These are phyloP conservation scores for Ammopiptanthus mongolicus DNA, from an alignment of 306 rosid genomes.

Conservation along the genomic window DNA sequence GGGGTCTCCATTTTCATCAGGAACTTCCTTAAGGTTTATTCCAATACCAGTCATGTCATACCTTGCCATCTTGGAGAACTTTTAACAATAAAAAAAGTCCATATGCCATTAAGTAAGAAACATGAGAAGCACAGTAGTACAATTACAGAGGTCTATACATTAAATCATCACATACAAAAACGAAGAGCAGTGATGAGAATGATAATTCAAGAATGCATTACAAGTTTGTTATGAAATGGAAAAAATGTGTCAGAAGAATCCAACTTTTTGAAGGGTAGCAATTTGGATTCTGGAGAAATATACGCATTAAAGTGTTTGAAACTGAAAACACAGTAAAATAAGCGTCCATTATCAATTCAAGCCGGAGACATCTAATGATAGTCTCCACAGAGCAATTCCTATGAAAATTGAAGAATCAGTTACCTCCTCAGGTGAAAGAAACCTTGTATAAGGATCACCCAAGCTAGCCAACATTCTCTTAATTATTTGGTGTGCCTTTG, in stretches of 20 bases:
- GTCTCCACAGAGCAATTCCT: background rate
- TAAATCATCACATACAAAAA: background rate
- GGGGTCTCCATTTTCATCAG: constrained; percentile 59
- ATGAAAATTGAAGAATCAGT: background rate
- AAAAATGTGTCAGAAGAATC: background rate
- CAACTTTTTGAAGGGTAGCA: background rate
- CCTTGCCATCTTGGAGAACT: constrained; percentile 99
- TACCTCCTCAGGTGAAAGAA: constrained; percentile 87
- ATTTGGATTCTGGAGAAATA: background rate
- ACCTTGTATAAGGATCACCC: constrained; percentile 95
- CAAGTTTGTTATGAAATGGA: constrained; percentile 6
- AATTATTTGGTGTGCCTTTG: constrained; percentile 83
- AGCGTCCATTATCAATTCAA: background rate
- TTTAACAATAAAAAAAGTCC: constrained; percentile 36
- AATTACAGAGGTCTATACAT: constrained; percentile 6
- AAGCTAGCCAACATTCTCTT: constrained; percentile 77
- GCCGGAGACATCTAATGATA: background rate
- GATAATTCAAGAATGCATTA: background rate
- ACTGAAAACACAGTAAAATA: background rate
- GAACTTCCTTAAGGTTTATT: constrained; percentile 90
- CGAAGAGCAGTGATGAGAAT: background rate
- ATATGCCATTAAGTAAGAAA: constrained; percentile 41
- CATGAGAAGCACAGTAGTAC: constrained; percentile 26
- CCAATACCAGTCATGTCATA: constrained; percentile 99
- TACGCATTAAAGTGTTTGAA: background rate